Conservation (phyloP, 164 flowering plant genomes). For the Kingdonia uniflora region DNA sequence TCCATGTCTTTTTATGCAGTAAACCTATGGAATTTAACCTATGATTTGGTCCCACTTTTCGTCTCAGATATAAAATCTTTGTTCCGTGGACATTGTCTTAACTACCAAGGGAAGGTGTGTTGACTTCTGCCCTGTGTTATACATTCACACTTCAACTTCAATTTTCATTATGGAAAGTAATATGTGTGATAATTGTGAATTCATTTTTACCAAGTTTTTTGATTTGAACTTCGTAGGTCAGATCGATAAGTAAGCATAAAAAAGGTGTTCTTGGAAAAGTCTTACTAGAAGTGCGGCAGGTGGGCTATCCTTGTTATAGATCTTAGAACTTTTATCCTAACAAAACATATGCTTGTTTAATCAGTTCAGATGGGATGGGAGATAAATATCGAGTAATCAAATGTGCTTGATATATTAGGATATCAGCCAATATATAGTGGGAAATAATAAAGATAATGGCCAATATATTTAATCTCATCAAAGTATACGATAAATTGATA, state of each 20-base stretch:
- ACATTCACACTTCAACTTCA: not conserved
- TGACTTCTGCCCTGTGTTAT: not conserved
- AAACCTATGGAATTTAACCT: too few species aligned
- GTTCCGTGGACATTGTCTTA: slow-evolving; percentile 58
- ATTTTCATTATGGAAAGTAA: not conserved
- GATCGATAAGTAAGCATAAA: slow-evolving; percentile 47
- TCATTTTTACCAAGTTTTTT: not conserved
- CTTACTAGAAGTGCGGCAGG: slow-evolving; percentile 72
- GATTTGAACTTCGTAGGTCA: slow-evolving; percentile 35
- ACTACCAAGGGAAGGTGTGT: slow-evolving; percentile 76
- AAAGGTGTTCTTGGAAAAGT: slow-evolving; percentile 87
- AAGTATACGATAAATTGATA: too few species aligned
- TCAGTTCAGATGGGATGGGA: too few species aligned
- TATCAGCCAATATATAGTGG: too few species aligned
- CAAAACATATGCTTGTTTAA: too few species aligned
- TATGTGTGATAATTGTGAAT: not conserved
- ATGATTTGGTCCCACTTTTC: too few species aligned
- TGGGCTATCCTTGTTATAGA: slow-evolving; percentile 8
- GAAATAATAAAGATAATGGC: too few species aligned
- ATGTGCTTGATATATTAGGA: too few species aligned
- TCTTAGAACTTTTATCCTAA: too few species aligned
- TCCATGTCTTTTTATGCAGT: too few species aligned
- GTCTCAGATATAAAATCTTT: slow-evolving; percentile 70
- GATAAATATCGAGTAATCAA: too few species aligned
- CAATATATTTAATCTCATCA: too few species aligned